These are phyloP conservation scores for Brassica incana DNA, from an alignment of 345 rosid genomes.

Conservation along the genomic window DNA sequence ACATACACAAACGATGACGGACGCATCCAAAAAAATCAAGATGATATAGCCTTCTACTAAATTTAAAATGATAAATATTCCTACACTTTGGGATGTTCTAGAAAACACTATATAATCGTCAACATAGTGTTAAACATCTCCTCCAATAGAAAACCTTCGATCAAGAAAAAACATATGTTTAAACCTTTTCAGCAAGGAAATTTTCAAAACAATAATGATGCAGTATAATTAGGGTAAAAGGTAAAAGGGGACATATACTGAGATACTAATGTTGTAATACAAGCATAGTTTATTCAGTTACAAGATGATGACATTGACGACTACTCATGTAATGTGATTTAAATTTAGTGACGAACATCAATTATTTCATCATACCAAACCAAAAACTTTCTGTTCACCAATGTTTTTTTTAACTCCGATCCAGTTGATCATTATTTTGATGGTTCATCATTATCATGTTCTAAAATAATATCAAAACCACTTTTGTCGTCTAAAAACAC, in stretches of 20 bases:
- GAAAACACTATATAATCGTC: background rate
- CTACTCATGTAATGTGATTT: background rate
- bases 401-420: background rate
- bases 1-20: background rate
- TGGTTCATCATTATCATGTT: background rate
- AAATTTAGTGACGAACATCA: conserved; percentile 29
- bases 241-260: background rate
- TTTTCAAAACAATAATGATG: background rate
- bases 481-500: background rate
- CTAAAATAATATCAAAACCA: background rate
- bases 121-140: background rate
- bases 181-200: background rate
- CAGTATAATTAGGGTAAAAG: background rate
- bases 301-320: conserved; percentile 6
- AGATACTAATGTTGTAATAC: background rate
- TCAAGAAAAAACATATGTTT: background rate
- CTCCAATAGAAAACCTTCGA: background rate
- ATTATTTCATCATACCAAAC: conserved; percentile 32
- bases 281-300: conserved; percentile 1
- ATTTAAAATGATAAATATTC: background rate
- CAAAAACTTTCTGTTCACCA: conserved; percentile 20
- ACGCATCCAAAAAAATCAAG: background rate
- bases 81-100: background rate
- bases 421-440: conserved; percentile 1
- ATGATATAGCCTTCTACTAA: background rate